These are phyloP conservation scores for Russula vinacea DNA, from an alignment of 768 basidiomycete genomes.

Conservation along the genomic window DNA sequence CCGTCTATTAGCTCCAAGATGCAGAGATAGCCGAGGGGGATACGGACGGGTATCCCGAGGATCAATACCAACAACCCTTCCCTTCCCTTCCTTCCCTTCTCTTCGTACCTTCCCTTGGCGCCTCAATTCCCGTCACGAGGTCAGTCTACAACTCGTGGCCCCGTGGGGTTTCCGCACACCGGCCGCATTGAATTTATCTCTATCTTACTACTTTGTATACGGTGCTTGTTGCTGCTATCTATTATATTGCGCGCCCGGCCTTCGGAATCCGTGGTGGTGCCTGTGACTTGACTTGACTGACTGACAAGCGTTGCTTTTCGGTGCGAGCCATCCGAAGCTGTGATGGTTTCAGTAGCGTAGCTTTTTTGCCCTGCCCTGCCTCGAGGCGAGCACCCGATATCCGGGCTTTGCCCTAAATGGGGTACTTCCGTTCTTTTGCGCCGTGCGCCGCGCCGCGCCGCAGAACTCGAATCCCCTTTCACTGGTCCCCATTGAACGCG, in stretches of 20 bases:
- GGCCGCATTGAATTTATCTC: too few relatives aligned
- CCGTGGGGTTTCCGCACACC: slow-evolving; percentile 9
- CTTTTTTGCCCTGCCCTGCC: too few relatives aligned
- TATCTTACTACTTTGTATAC: too few relatives aligned
- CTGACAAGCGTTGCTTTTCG: neutral
- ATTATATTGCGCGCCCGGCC: neutral
- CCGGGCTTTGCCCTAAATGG: neutral
- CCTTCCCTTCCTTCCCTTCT: too few relatives aligned
- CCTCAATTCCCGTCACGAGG: slow-evolving; percentile 8
- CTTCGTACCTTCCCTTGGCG: slow-evolving; percentile 17
- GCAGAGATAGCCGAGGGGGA: neutral
- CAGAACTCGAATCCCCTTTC: neutral
- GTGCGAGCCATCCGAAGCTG: neutral
- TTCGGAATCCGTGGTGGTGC: neutral
- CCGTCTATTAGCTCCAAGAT: neutral
- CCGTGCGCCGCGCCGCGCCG: neutral
- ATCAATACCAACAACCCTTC: slow-evolving; percentile 14
- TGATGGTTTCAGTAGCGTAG: neutral
- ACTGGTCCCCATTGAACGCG: neutral
- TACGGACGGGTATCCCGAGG: slow-evolving; percentile 13
- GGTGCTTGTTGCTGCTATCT: too few relatives aligned
- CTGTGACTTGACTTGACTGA: neutral
- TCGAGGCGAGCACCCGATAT: neutral
- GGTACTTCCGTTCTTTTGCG: neutral
- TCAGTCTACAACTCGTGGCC: neutral